Evolutionary conservation across 306 rosid genomes (phyloP).

Genomic region (Sechiopsis laciniata): DNA sequence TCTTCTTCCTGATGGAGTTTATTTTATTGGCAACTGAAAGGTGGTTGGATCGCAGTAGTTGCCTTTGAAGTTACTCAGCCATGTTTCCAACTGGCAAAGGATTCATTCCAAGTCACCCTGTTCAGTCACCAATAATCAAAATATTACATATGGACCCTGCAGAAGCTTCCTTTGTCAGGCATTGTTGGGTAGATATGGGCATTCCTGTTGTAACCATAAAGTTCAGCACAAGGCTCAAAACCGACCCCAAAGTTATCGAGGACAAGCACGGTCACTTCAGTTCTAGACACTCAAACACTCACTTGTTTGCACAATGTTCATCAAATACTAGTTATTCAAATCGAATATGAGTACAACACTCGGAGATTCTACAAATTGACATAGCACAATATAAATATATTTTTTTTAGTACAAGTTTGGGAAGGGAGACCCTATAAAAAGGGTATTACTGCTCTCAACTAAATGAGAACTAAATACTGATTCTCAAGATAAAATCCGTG

Average conservation of each 20-base stretch:
- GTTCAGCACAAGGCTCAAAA: neutral
- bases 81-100: conserved; percentile 10
- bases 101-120: neutral
- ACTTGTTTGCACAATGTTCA: no score
- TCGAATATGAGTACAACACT: no score
- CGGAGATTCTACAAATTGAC: no score
- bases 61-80: conserved; percentile 19
- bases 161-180: conserved; percentile 3
- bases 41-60: conserved; percentile 15
- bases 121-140: neutral
- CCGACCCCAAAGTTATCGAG: neutral
- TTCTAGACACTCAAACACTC: neutral
- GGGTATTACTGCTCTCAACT: no score
- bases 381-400: no score
- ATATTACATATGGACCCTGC: neutral
- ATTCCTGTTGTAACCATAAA: conserved; percentile 4
- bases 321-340: neutral
- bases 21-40: conserved; percentile 15
- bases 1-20: neutral
- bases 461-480: no score
- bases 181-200: conserved; percentile 16
- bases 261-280: neutral
- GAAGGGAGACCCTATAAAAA: no score
- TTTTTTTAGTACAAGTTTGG: no score
- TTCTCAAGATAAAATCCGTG: no score